Conservation (phyloP, 306 rosid genomes). For the Prinsepia uniflora region DNA sequence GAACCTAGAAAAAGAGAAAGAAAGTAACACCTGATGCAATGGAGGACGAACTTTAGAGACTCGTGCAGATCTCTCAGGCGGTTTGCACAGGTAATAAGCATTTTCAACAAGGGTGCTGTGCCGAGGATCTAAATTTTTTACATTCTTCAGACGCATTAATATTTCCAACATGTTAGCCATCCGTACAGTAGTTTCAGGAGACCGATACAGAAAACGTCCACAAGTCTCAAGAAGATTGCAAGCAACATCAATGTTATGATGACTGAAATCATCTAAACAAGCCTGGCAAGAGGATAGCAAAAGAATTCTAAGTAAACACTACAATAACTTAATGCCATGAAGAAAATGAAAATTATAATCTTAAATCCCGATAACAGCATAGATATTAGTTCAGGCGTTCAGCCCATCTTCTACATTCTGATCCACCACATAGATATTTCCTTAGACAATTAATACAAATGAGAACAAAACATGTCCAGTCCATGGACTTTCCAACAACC, state of each 20-base stretch:
- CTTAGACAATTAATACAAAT: neutral
- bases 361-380: conserved; percentile 5
- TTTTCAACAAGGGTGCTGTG: conserved; percentile 98
- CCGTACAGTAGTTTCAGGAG: conserved; percentile 91
- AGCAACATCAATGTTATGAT: conserved; percentile 99
- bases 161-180: conserved; percentile 99
- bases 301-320: neutral
- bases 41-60: conserved; percentile 96
- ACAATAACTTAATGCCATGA: conserved; percentile 9
- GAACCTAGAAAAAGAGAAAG: conserved; percentile 17
- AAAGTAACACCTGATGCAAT: conserved; percentile 73
- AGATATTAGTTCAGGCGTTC: neutral
- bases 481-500: neutral
- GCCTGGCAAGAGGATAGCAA: conserved; percentile 49
- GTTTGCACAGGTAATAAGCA: conserved; percentile 98
- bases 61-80: conserved; percentile 97
- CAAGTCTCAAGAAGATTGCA: conserved; percentile 97
- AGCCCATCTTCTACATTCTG: conserved; percentile 3
- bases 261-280: conserved; percentile 95
- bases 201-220: conserved; percentile 96
- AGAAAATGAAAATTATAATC: neutral
- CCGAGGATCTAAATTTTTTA: conserved; percentile 98
- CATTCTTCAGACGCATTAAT: conserved; percentile 97
- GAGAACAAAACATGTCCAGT: neutral
- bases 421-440: neutral